Conservation (phyloP, 495 filamentous ascomycete species). For the Tricharina praecox region DNA sequence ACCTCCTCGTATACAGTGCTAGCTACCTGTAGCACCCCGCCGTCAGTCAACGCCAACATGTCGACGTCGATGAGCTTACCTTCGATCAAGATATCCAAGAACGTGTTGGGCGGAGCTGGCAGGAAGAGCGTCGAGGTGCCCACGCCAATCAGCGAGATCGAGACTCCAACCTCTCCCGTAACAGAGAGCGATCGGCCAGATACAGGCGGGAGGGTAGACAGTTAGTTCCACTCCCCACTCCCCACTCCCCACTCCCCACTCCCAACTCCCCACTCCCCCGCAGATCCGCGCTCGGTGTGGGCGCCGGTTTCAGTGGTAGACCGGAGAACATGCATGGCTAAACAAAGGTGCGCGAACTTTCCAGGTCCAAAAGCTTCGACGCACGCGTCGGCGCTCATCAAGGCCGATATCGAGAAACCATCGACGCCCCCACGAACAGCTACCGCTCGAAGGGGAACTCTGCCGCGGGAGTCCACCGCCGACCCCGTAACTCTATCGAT, state of each 20-base stretch:
- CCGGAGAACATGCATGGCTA: no score
- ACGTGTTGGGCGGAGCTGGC: neutral
- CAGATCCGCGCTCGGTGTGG: no score
- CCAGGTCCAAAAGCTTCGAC: neutral
- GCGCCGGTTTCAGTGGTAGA: no score
- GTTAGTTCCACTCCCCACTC: no score
- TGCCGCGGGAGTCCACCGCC: neutral
- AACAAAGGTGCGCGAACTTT: neutral
- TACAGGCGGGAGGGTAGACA: neutral
- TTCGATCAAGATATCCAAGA: slow-evolving; percentile 16
- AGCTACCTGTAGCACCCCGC: no score
- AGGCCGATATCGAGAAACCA: neutral
- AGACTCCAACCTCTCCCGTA: neutral
- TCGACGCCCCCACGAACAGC: neutral
- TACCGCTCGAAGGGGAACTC: neutral
- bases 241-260: no score
- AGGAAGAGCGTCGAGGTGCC: slow-evolving; percentile 3
- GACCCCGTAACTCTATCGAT: slow-evolving; percentile 40
- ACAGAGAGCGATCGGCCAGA: neutral
- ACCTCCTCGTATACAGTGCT: no score
- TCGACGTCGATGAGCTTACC: slow-evolving; percentile 7
- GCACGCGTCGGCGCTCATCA: neutral
- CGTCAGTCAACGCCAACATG: neutral
- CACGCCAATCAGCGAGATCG: slow-evolving; percentile 25
- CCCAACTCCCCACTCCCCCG: neutral